Percentiles rank a stretch among this genome's conserved stretches.
phyloP scores from a whole-genome alignment of 805 yeast species.

The Candida multigemmis region DNA sequence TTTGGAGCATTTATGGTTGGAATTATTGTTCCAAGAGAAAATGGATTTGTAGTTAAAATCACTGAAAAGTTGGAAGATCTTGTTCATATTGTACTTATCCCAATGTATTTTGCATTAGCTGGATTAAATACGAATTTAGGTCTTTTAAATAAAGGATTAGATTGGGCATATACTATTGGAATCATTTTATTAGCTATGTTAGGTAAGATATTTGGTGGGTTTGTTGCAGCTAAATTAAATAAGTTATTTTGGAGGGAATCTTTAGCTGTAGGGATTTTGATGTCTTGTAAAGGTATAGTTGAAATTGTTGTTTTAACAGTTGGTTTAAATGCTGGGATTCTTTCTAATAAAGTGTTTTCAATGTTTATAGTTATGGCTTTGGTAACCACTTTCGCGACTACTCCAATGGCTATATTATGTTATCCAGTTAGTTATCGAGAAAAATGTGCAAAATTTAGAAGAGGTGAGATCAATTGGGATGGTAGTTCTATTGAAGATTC shows the following conservation, averaged over 20 bases:
- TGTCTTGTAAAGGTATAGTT: slow-evolving; percentile 87
- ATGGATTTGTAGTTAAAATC: slow-evolving; percentile 58
- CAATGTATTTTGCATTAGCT: slow-evolving; percentile 72
- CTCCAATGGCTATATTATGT: slow-evolving; percentile 55
- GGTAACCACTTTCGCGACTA: slow-evolving; percentile 68
- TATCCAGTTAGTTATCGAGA: slow-evolving; percentile 60
- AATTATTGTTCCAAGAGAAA: slow-evolving; percentile 65
- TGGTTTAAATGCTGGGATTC: slow-evolving; percentile 65
- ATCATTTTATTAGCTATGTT: slow-evolving; percentile 58
- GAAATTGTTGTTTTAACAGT: slow-evolving; percentile 72
- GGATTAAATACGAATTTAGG: slow-evolving; percentile 69
- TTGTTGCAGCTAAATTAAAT: slow-evolving; percentile 49
- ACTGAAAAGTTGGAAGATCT: slow-evolving; percentile 74
- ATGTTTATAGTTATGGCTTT: slow-evolving; percentile 83
- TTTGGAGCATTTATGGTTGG: slow-evolving; percentile 82
- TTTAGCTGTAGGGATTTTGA: slow-evolving; percentile 65
- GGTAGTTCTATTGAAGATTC: slow-evolving; percentile 9
- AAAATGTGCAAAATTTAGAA: slow-evolving; percentile 26
- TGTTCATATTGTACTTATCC: slow-evolving; percentile 62
- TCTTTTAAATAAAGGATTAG: slow-evolving; percentile 50
- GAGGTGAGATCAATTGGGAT: slow-evolving; percentile 16
- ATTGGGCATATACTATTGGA: slow-evolving; percentile 73
- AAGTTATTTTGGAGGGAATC: slow-evolving; percentile 70
- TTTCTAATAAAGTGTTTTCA: slow-evolving; percentile 55
- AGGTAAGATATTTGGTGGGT: slow-evolving; percentile 63